phyloP scores from a whole-genome alignment of 192 early-diverging fungal genomes.

The Coemansia sp. region DNA sequence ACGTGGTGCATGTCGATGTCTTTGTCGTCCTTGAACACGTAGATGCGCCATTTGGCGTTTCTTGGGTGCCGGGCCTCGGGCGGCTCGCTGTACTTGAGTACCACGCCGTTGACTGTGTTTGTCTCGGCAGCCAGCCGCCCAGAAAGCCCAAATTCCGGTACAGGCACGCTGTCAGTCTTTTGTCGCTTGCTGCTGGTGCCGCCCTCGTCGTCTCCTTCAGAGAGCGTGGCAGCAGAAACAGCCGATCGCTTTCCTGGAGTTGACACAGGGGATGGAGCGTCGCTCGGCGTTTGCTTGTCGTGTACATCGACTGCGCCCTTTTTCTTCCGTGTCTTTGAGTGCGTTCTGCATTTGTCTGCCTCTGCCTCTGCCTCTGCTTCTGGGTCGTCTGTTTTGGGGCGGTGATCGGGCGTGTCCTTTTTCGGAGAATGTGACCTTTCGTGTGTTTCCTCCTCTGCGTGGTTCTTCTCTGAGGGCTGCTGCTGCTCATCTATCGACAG shows the following conservation, averaged over 20 bases:
- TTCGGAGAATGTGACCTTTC: no score
- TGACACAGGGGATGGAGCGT: constrained; percentile 4
- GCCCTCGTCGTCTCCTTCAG: background rate
- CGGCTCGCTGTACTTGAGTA: constrained; percentile 92
- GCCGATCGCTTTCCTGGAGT: background rate
- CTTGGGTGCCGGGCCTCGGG: constrained; percentile 81
- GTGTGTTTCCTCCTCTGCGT: background rate
- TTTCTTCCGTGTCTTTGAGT: background rate
- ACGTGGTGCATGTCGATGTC: constrained; percentile 86
- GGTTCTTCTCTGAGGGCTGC: background rate
- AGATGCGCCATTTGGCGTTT: constrained; percentile 70
- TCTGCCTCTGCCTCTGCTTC: no score
- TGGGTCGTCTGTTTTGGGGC: background rate
- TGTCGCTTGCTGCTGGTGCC: constrained; percentile 1
- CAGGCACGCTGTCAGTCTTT: constrained; percentile 16
- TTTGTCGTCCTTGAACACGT: constrained; percentile 92
- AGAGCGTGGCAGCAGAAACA: background rate
- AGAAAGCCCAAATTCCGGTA: constrained; percentile 83
- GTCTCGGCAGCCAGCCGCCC: constrained; percentile 86
- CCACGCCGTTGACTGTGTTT: constrained; percentile 83
- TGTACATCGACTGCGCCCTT: background rate
- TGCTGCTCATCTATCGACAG: background rate
- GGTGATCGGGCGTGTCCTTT: background rate
- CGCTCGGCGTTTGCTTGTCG: background rate
- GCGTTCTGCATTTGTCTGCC: background rate